Base-by-base conservation (phyloP, 2,329 filamentous ascomycete species). In the Cryphonectria nitschkei region DNA sequence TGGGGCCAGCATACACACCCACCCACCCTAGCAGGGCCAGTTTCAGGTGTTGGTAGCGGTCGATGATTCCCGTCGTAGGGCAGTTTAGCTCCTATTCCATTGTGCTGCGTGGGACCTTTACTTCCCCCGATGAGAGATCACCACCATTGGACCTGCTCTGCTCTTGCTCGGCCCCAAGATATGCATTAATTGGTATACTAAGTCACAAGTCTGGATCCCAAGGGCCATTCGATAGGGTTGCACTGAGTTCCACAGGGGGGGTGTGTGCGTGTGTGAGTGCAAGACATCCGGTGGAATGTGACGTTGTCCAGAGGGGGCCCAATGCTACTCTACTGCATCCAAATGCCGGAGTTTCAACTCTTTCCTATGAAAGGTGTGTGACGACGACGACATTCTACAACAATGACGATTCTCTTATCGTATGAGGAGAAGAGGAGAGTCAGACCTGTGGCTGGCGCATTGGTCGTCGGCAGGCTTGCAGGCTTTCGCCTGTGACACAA, bases 321-420 rank as follows among this genome's bases (percentile, higher is more conserved):
- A 11, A n/a, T 61, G 58, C 19, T 61, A 61, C 61, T n/a, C 61
- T 64, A 3, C n/a, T 64, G 61, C 61, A 64, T 32, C 7, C 61
- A 64, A 64, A 3, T 64, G 61, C 61, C 61, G 61, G 54, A 58
- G 54, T 19, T 34, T 58, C 54, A 32, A 32, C 54, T 3, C 26
- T 6, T 32, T 58, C 26, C 6, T 19, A 19, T 14, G 14, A 19
- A 26, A 58, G 54, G 22, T 50, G 46, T 50, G 22, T 50, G 46
- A 22, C 19, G 7, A 60, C 13, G 13, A 34, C 26, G 26, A 34
- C 34, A 34, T 26, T 26, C 26, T 26, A 34, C 34, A 34, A 34
- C 6, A 34, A 34, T 34, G 34, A 34, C 6, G 34, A 34, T 6
- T 34, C 34, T 34, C 34, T 2, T 46, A 46, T 4, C 16, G 6